Base-by-base conservation (phyloP, 495 filamentous ascomycete genomes). In the Penicillium atrosanguineum region DNA sequence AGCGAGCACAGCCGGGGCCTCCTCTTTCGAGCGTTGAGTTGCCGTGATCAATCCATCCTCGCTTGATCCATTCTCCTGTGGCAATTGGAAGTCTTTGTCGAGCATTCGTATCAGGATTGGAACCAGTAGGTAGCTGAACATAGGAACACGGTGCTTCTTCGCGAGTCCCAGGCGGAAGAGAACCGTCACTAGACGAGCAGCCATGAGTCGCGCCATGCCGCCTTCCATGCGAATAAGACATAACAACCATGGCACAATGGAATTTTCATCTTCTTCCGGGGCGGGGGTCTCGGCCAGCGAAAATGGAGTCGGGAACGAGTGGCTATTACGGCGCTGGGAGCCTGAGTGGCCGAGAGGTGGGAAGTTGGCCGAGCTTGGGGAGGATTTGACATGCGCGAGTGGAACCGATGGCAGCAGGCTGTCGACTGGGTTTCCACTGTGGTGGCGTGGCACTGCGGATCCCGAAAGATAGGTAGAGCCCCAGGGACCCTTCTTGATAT, bases 191-290 rank as follows among this genome's bases (percentile, higher is more conserved):
- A 96, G 74, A 39, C 85, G 86, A 16, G 87, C 83, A n/a, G 95
- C 88, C 79, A 87, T 86, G 46, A 96, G 69, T 23, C 89, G 81
- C 28, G 83, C 79, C 59, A 86, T 73, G 7, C 84, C 85, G 41
- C 69, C 70, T 45, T 83, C 79, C 12, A 81, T 80, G 56, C 90
- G 79, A 23, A 87, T 78, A 14, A 90, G 65, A 48, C 83, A 76
- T 25, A 97, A 80, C 12, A 98, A 82, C 88, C 91, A 97, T 11
- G 86, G 83, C 38, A 95, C 80, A 11, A 97, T 69, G 18, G 87
- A 81, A 52, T 83, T 95, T 57, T 96, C 93, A 15, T 85, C 80
- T 7, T 90, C 84, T 40, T 87, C 84, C 1, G 71, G 50, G 7
- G 77, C 65, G 2, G 69, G 55, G 7, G 64, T 60, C 14, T 77